These are phyloP conservation scores for Fusarium beomiforme DNA, from an alignment of 2,329 filamentous ascomycete genomes.

Conservation along the genomic window DNA sequence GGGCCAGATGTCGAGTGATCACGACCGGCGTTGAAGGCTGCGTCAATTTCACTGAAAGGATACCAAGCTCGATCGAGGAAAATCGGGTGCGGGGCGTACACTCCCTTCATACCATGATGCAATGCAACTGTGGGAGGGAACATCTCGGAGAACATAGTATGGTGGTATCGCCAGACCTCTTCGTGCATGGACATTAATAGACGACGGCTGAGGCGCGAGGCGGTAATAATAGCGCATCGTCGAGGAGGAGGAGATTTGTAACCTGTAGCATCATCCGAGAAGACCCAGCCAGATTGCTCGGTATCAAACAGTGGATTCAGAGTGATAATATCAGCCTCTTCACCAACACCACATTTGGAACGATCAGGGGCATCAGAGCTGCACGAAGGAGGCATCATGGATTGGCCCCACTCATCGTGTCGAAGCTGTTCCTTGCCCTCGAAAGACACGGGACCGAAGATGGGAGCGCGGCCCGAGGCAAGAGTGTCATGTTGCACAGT, in stretches of 20 bases:
- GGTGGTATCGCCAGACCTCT: constrained; percentile 73
- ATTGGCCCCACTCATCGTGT: constrained; percentile 62
- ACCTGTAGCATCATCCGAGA: constrained; percentile 75
- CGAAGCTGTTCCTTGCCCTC: constrained; percentile 58
- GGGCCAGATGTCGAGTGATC: constrained; percentile 72
- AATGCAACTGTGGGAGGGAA: constrained; percentile 76
- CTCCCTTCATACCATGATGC: constrained; percentile 81
- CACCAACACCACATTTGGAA: constrained; percentile 71
- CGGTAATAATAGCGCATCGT: constrained; percentile 77
- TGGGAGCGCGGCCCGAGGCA: constrained; percentile 59
- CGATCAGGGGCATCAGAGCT: constrained; percentile 59
- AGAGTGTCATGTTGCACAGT: constrained; percentile 71
- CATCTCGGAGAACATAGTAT: constrained; percentile 84
- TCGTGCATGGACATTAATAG: constrained; percentile 79
- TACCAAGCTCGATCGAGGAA: constrained; percentile 82
- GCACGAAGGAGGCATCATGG: constrained; percentile 65
- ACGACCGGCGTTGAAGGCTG: constrained; percentile 82
- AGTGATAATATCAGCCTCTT: constrained; percentile 80
- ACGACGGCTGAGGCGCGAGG: constrained; percentile 72
- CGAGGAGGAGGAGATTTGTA: constrained; percentile 74
- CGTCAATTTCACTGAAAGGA: constrained; percentile 71
- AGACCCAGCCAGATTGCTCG: constrained; percentile 76
- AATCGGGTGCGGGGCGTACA: constrained; percentile 83
- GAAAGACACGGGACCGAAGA: constrained; percentile 75
- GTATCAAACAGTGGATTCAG: constrained; percentile 82